Conservation (phyloP, 2,329 filamentous ascomycete genomes). For the Lizonia empirigonia region DNA sequence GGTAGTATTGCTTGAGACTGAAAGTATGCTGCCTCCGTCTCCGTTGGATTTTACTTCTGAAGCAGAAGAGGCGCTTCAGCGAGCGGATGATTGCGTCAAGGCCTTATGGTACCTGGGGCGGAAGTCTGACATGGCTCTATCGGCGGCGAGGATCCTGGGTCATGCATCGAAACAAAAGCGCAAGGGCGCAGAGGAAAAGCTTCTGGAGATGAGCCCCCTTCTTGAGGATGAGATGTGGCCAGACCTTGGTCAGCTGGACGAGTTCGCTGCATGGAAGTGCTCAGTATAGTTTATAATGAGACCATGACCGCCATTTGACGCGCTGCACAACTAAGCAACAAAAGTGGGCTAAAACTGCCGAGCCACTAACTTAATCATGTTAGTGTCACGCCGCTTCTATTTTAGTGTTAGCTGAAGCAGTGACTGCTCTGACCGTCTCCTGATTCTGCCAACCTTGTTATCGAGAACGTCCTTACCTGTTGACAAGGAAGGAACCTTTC, state of each 20-base stretch:
- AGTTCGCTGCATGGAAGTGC: constrained; percentile 28
- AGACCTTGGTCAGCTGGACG: constrained; percentile 28
- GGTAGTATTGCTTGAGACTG: constrained; percentile 48
- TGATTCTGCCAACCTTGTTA: too few species aligned
- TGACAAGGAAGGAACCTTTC: too few species aligned
- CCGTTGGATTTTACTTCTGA: background rate
- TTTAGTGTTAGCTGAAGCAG: too few species aligned
- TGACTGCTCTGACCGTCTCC: too few species aligned
- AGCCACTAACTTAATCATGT: background rate
- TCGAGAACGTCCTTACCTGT: too few species aligned
- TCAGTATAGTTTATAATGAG: constrained; percentile 5
- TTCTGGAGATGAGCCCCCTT: constrained; percentile 34
- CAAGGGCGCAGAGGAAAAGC: constrained; percentile 28
- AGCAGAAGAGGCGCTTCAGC: constrained; percentile 40
- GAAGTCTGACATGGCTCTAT: constrained; percentile 60
- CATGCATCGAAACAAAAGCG: constrained; percentile 40
- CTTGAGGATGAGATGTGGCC: constrained; percentile 37
- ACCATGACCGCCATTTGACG: background rate
- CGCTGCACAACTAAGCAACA: background rate
- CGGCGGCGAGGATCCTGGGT: constrained; percentile 48
- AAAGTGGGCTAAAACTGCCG: background rate
- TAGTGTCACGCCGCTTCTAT: too few species aligned
- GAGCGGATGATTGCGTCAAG: constrained; percentile 57
- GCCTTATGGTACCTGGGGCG: constrained; percentile 61
- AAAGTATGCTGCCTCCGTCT: constrained; percentile 21